Conservation (phyloP, 2,329 filamentous ascomycete genomes). For the Hypoxylon sp. region DNA sequence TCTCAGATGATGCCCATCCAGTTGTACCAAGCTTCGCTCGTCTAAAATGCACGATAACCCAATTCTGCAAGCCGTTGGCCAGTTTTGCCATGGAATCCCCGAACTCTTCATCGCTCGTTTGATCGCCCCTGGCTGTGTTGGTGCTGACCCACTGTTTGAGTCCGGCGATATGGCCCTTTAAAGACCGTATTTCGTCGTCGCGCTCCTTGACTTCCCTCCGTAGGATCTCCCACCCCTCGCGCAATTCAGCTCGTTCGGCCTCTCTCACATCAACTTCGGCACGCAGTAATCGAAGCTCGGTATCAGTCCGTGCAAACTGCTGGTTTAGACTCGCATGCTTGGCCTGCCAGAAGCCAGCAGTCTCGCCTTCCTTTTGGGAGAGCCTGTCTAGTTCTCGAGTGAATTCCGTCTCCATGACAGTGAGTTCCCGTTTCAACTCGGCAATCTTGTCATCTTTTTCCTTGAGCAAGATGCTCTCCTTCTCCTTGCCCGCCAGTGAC, state of each 20-base stretch:
- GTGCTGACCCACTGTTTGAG: conserved; percentile 81
- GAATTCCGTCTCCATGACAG: conserved; percentile 68
- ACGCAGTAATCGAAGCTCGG: conserved; percentile 66
- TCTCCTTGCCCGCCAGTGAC: conserved; percentile 47
- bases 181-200: conserved; percentile 70
- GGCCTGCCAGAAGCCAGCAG: conserved; percentile 70
- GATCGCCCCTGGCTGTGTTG: conserved; percentile 72
- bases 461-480: conserved; percentile 54
- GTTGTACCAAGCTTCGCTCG: conserved; percentile 70
- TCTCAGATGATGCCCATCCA: conserved; percentile 1
- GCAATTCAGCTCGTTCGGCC: conserved; percentile 64
- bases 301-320: conserved; percentile 66
- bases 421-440: conserved; percentile 67
- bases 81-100: conserved; percentile 72
- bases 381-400: conserved; percentile 67
- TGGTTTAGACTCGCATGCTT: conserved; percentile 68
- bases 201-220: conserved; percentile 62
- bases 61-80: conserved; percentile 79
- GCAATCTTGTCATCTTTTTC: conserved; percentile 69
- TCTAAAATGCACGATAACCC: conserved; percentile 79
- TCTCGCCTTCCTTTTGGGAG: conserved; percentile 68
- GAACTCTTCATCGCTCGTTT: conserved; percentile 77
- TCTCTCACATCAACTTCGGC: conserved; percentile 65
- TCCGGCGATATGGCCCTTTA: conserved; percentile 73
- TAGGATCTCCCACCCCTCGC: conserved; percentile 64